phyloP scores from a whole-genome alignment of 306 rosid genomes.

The Quercus gilva region DNA sequence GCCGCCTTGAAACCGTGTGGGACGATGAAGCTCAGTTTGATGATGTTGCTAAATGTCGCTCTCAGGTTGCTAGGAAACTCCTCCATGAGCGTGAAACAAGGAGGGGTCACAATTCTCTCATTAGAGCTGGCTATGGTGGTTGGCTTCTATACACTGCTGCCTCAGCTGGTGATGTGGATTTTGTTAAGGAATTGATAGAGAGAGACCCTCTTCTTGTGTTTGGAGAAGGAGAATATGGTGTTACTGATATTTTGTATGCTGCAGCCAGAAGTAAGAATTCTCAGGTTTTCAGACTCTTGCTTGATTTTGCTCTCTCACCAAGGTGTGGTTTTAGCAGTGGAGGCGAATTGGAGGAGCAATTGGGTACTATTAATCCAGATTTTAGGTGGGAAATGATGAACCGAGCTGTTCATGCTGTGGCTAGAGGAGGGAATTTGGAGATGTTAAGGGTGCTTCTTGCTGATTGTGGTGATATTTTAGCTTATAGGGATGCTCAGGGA shows the following conservation, averaged over 20 bases:
- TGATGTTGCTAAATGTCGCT: constrained; percentile 66
- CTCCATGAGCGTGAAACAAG: constrained; percentile 50
- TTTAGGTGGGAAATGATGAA: constrained; percentile 70
- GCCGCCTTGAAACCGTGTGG: constrained; percentile 96
- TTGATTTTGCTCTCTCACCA: constrained; percentile 50
- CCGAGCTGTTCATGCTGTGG: constrained; percentile 76
- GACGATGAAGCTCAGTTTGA: constrained; percentile 63
- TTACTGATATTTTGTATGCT: constrained; percentile 77
- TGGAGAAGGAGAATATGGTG: constrained; percentile 91
- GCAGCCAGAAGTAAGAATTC: constrained; percentile 71
- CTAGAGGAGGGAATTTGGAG: constrained; percentile 89
- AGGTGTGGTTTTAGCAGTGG: constrained; percentile 34
- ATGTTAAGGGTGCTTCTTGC: constrained; percentile 52
- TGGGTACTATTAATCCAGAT: constrained; percentile 29
- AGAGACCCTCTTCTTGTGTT: constrained; percentile 66
- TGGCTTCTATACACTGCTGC: constrained; percentile 98
- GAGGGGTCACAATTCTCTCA: constrained; percentile 53
- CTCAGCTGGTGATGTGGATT: constrained; percentile 73
- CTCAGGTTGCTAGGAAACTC: constrained; percentile 61
- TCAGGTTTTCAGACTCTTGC: constrained; percentile 58
- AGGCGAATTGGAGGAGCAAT: constrained; percentile 33
- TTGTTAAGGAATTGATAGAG: constrained; percentile 52
- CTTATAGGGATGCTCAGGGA: constrained; percentile 59
- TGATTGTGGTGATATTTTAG: constrained; percentile 39
- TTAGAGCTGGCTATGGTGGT: constrained; percentile 91